phyloP scores from a whole-genome alignment of 768 basidiomycete genomes.

The Tricholoma bakamatsutake region DNA sequence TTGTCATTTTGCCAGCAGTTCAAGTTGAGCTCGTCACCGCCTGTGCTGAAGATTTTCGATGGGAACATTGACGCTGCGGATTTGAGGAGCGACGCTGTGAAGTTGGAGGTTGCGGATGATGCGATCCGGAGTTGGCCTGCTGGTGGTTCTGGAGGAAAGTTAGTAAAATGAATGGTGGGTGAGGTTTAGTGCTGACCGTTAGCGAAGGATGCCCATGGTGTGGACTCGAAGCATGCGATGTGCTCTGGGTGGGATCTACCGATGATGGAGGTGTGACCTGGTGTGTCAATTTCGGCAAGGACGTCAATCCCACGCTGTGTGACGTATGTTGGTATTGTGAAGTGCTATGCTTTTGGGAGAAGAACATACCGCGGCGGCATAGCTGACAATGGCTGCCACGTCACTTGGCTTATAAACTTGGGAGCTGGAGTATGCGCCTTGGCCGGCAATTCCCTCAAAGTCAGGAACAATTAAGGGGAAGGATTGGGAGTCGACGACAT shows the following conservation, averaged over 20 bases:
- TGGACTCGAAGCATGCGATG: slow-evolving; percentile 58
- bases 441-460: slow-evolving; percentile 51
- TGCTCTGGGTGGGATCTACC: slow-evolving; percentile 65
- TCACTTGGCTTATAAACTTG: slow-evolving; percentile 51
- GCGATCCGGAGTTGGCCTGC: slow-evolving; percentile 80
- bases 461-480: slow-evolving; percentile 67
- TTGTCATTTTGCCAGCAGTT: slow-evolving; percentile 60
- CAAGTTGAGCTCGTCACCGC: slow-evolving; percentile 77
- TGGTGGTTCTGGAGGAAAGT: slow-evolving; percentile 55
- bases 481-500: slow-evolving; percentile 75
- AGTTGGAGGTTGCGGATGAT: slow-evolving; percentile 49
- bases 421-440: slow-evolving; percentile 60
- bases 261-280: slow-evolving; percentile 76
- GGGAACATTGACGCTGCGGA: slow-evolving; percentile 46
- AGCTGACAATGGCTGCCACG: slow-evolving; percentile 53
- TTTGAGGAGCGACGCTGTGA: slow-evolving; percentile 48
- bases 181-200: slow-evolving; percentile 25
- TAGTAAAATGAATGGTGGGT: background rate
- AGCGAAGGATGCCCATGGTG: slow-evolving; percentile 60
- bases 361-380: slow-evolving; percentile 61
- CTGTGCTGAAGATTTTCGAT: slow-evolving; percentile 64
- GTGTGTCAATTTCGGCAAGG: slow-evolving; percentile 73
- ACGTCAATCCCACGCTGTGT: slow-evolving; percentile 69
- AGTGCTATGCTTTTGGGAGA: background rate
- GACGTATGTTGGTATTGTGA: background rate